A percentile compares a stretch with the other conserved stretches of the same genome.
These are phyloP conservation scores for Coemansia sp. DNA, from an alignment of 192 early-diverging fungal genomes.

Conservation along the genomic window DNA sequence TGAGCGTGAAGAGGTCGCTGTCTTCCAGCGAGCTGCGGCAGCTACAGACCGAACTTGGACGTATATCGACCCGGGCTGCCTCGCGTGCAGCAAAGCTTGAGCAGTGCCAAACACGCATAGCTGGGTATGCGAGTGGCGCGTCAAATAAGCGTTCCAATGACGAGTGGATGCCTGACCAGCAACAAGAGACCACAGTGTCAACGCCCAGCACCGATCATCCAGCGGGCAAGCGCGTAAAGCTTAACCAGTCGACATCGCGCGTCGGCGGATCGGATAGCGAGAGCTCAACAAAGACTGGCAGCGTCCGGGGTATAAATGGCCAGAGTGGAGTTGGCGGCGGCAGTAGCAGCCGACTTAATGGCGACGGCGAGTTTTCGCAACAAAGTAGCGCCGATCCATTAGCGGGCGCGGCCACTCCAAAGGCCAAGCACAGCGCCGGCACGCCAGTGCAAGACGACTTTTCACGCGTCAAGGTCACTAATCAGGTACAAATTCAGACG, in stretches of 20 bases:
- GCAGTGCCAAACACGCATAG: conserved; percentile 1
- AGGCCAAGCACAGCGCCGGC: conserved; percentile 35
- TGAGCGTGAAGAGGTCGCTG: conserved; percentile 8
- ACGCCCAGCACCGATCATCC: conserved; percentile 13
- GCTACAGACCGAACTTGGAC: conserved; percentile 34
- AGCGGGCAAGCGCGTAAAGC: conserved; percentile 25
- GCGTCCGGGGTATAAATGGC: conserved; percentile 3
- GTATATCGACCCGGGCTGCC: conserved; percentile 20
- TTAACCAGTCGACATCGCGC: conserved; percentile 3
- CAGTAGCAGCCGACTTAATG: not conserved
- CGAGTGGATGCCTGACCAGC: not conserved
- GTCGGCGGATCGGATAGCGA: conserved; percentile 36
- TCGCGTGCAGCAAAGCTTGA: conserved; percentile 19
- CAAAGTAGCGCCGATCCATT: conserved; percentile 4
- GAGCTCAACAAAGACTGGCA: conserved; percentile 14
- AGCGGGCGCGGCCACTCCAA: conserved; percentile 12
- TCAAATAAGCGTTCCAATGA: not conserved
- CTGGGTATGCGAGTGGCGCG: not conserved
- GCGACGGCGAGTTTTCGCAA: conserved; percentile 6
- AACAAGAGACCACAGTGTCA: not conserved
- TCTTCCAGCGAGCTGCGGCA: conserved; percentile 24
- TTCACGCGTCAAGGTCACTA: conserved; percentile 66
- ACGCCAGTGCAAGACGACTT: conserved; percentile 58
- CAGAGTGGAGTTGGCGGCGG: not conserved
- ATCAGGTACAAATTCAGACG: conserved; percentile 76